A percentile compares a stretch with the other conserved stretches of the same genome.
Evolutionary conservation across 495 filamentous ascomycete species (phyloP).

Genomic region (Corynascus novoguineensis): DNA sequence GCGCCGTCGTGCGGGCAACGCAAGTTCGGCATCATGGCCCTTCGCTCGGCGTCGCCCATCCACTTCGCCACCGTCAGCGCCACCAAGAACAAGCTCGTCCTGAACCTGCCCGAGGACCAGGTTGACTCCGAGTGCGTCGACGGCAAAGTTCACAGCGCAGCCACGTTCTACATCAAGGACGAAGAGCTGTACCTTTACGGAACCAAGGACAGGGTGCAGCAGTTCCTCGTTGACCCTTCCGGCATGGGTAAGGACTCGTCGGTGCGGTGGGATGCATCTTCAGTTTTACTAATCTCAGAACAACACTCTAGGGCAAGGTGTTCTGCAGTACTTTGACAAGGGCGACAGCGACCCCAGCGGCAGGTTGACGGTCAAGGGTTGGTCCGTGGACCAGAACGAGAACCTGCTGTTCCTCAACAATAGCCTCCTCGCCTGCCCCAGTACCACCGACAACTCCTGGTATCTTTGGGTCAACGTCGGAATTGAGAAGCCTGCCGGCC

Average conservation of each 20-base stretch:
- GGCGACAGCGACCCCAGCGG: constrained; percentile 29
- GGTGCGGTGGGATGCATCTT: background rate
- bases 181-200: constrained; percentile 45
- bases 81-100: constrained; percentile 39
- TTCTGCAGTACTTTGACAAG: constrained; percentile 46
- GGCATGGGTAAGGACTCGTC: constrained; percentile 38
- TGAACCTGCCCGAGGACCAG: constrained; percentile 29
- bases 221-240: constrained; percentile 48
- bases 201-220: constrained; percentile 36
- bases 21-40: constrained; percentile 43
- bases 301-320: constrained; percentile 35
- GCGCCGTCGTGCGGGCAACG: constrained; percentile 14
- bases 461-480: constrained; percentile 44
- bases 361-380: constrained; percentile 42
- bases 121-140: constrained; percentile 43
- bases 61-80: constrained; percentile 42
- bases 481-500: constrained; percentile 39
- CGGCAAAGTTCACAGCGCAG: constrained; percentile 32
- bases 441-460: constrained; percentile 39
- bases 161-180: constrained; percentile 47
- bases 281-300: background rate
- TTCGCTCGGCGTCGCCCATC: constrained; percentile 43
- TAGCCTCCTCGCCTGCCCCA: constrained; percentile 46
- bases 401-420: constrained; percentile 42
- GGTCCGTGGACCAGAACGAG: constrained; percentile 36